Percentiles rank a stretch among this genome's conserved stretches.
Conservation (phyloP, 306 rosid genomes). For the Sophora flavescens region DNA sequence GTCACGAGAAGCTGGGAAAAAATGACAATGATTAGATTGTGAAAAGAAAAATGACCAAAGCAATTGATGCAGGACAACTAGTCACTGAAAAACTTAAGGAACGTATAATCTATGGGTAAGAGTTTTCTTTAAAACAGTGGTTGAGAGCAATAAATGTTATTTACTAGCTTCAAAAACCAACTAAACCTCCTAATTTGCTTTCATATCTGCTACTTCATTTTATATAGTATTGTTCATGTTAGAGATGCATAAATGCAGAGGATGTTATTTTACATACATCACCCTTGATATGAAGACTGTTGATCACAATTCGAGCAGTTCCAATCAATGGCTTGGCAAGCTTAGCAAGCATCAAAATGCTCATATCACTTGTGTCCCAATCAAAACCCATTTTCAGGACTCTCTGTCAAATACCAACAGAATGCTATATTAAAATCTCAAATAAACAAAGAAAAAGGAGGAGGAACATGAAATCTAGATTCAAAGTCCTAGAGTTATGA, state of each 20-base stretch:
- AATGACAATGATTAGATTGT: slow-evolving; percentile 12
- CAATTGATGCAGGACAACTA: background rate
- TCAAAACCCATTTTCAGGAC: slow-evolving; percentile 76
- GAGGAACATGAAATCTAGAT: slow-evolving; percentile 16
- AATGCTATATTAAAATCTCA: slow-evolving; percentile 27
- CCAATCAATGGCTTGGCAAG: slow-evolving; percentile 73
- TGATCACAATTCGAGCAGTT: slow-evolving; percentile 81
- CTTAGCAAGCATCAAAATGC: slow-evolving; percentile 79
- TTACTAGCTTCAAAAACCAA: slow-evolving; percentile 21
- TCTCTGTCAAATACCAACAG: slow-evolving; percentile 58
- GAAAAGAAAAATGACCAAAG: slow-evolving; percentile 18
- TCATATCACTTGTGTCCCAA: slow-evolving; percentile 86
- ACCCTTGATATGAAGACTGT: slow-evolving; percentile 85
- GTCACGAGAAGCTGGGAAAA: slow-evolving; percentile 66
- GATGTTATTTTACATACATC: slow-evolving; percentile 62
- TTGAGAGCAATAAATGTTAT: background rate
- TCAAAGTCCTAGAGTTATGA: background rate
- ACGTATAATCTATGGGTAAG: background rate
- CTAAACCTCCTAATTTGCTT: background rate
- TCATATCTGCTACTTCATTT: background rate
- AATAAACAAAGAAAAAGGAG: slow-evolving; percentile 30
- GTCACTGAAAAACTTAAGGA: slow-evolving; percentile 1
- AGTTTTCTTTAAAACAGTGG: background rate
- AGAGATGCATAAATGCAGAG: slow-evolving; percentile 11
- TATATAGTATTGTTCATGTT: background rate